Percentiles rank a stretch among this genome's conserved stretches.
phyloP scores from a whole-genome alignment of 495 filamentous ascomycete genomes.

The Lasiosphaeriaceae sp. region DNA sequence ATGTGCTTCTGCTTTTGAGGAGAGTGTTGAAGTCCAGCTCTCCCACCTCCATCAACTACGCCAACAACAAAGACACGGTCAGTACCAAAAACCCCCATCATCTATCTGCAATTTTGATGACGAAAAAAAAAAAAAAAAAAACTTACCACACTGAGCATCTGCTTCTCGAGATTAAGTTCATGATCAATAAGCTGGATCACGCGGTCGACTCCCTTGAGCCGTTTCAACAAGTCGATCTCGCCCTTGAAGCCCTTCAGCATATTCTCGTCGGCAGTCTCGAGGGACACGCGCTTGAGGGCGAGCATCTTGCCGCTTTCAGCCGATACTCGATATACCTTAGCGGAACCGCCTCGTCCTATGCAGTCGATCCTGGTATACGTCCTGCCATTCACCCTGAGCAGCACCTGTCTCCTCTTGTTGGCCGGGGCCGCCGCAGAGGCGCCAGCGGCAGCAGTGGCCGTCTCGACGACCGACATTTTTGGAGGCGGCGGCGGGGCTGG shows the following conservation, averaged over 20 bases:
- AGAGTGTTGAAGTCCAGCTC: conserved; percentile 92
- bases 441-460: conserved; percentile 80
- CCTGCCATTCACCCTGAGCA: conserved; percentile 86
- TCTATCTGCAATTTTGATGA: background rate
- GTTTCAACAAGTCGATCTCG: conserved; percentile 88
- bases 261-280: conserved; percentile 82
- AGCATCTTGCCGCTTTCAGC: conserved; percentile 94
- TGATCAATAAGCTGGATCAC: conserved; percentile 89
- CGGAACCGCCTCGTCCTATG: conserved; percentile 87
- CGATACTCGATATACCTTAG: conserved; percentile 93
- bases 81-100: background rate
- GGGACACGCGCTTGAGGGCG: conserved; percentile 85
- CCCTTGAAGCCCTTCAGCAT: conserved; percentile 89
- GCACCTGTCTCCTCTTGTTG: conserved; percentile 66
- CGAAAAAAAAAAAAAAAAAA: no score
- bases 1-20: conserved; percentile 62
- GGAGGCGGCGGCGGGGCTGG: conserved; percentile 82
- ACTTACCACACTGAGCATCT: conserved; percentile 75
- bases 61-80: background rate
- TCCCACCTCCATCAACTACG: conserved; percentile 90
- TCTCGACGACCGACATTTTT: conserved; percentile 92
- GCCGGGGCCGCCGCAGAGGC: conserved; percentile 68
- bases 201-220: conserved; percentile 75
- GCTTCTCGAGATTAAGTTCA: conserved; percentile 86
- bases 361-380: conserved; percentile 83